These are phyloP conservation scores for Mrakia frigida DNA, from an alignment of 768 basidiomycete species.

Conservation along the genomic window DNA sequence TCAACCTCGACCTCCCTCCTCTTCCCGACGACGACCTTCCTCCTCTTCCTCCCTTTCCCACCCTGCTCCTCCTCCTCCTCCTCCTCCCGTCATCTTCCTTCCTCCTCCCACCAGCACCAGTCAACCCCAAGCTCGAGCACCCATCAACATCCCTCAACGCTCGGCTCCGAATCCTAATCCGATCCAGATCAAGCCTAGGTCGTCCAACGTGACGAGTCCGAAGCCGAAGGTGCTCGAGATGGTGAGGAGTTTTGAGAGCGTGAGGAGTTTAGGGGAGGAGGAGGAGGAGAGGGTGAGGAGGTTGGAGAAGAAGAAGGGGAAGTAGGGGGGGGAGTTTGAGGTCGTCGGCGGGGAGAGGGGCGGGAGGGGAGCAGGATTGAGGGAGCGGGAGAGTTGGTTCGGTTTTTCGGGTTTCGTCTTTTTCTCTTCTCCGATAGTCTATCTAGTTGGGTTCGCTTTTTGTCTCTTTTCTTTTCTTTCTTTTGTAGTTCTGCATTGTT, in stretches of 20 bases:
- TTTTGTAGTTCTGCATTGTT: too few relatives aligned
- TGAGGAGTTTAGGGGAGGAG: neutral
- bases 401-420: too few relatives aligned
- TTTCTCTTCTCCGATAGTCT: too few relatives aligned
- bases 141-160: constrained; percentile 12
- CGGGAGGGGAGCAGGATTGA: neutral
- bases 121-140: neutral
- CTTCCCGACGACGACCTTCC: neutral
- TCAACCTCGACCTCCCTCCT: too few relatives aligned
- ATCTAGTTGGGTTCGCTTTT: constrained; percentile 1
- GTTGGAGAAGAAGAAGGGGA: neutral
- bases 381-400: neutral
- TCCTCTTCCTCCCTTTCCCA: neutral
- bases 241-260: constrained; percentile 16
- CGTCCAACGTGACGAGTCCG: neutral
- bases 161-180: neutral
- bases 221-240: neutral
- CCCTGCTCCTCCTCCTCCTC: neutral
- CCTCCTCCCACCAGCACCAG: neutral
- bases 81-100: neutral
- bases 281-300: constrained; percentile 3
- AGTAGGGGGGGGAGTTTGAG: constrained; percentile 10
- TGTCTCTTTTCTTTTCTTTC: too few relatives aligned
- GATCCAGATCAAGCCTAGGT: neutral
- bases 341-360: too few relatives aligned